Percentiles rank a stretch among this genome's conserved stretches.
Evolutionary conservation across 164 flowering plant species (phyloP).

Genomic region (Macadamia tetraphylla): DNA sequence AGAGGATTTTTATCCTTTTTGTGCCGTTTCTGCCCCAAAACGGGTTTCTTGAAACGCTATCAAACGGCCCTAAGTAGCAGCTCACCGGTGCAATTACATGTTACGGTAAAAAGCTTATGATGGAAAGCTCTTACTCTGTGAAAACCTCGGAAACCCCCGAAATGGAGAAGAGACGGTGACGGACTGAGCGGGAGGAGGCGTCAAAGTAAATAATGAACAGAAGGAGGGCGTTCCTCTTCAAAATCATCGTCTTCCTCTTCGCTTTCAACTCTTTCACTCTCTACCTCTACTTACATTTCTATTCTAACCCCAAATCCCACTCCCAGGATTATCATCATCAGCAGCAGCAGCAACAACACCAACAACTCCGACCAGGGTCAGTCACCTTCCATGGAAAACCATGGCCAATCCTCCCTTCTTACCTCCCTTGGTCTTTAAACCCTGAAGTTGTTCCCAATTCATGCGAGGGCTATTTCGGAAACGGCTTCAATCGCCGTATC

Average conservation of each 20-base stretch:
- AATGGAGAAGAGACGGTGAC: no score
- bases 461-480: conserved; percentile 90
- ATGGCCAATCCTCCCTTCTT: conserved; percentile 90
- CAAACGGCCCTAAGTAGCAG: no score
- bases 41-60: no score
- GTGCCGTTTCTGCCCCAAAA: no score
- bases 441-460: conserved; percentile 27
- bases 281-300: conserved; percentile 39
- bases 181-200: background rate
- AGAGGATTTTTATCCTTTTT: no score
- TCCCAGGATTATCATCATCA: conserved; percentile 4
- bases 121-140: no score
- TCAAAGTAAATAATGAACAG: conserved; percentile 19
- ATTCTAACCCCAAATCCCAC: conserved; percentile 24
- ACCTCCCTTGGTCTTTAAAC: conserved; percentile 63
- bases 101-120: no score
- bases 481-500: conserved; percentile 57
- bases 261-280: conserved; percentile 50
- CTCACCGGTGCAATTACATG: no score
- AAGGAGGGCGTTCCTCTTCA: conserved; percentile 15
- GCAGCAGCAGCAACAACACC: conserved; percentile 7
- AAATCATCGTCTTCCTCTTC: conserved; percentile 50
- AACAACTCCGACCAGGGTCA: background rate
- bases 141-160: no score
- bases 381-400: conserved; percentile 35